Percentiles rank a stretch among this genome's conserved stretches.
These are phyloP conservation scores for Colletotrichum lentis DNA, from an alignment of 2,329 filamentous ascomycete species.

Conservation along the genomic window DNA sequence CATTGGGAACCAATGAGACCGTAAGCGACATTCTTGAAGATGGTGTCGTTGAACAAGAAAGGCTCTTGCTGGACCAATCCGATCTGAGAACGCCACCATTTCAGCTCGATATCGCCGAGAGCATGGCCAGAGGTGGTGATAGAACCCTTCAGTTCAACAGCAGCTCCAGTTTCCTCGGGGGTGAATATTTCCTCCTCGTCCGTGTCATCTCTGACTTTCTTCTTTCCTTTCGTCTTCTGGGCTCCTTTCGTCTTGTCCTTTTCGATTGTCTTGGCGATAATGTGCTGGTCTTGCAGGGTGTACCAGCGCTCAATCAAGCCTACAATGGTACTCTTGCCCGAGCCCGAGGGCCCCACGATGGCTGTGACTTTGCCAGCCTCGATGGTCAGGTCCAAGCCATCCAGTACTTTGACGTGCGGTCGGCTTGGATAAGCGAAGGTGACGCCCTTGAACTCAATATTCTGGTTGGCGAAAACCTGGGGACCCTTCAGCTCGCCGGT, in stretches of 20 bases:
- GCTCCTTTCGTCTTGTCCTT: constrained; percentile 56
- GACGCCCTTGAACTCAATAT: constrained; percentile 66
- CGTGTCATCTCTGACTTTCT: constrained; percentile 45
- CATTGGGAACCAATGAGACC: constrained; percentile 64
- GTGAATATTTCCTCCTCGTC: constrained; percentile 40
- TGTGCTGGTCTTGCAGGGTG: constrained; percentile 62
- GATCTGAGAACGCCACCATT: constrained; percentile 70
- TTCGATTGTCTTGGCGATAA: constrained; percentile 60
- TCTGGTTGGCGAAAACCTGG: constrained; percentile 50
- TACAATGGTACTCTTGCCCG: constrained; percentile 78
- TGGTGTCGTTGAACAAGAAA: constrained; percentile 72
- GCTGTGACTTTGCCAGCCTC: constrained; percentile 73
- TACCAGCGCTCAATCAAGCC: constrained; percentile 78
- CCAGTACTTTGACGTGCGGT: constrained; percentile 69
- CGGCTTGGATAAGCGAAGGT: constrained; percentile 77
- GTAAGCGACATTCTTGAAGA: constrained; percentile 69
- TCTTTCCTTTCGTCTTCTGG: constrained; percentile 49
- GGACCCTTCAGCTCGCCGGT: constrained; percentile 49
- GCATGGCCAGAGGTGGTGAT: constrained; percentile 63
- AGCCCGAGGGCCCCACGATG: constrained; percentile 76
- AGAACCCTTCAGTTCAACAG: constrained; percentile 59
- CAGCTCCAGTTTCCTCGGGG: constrained; percentile 50
- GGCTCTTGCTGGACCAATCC: constrained; percentile 74
- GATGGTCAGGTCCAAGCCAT: constrained; percentile 66
- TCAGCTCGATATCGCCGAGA: constrained; percentile 67